A percentile compares a stretch with the other conserved stretches of the same genome.
Conservation (phyloP, 257 asterid species). For the Solanum clarkiae region DNA sequence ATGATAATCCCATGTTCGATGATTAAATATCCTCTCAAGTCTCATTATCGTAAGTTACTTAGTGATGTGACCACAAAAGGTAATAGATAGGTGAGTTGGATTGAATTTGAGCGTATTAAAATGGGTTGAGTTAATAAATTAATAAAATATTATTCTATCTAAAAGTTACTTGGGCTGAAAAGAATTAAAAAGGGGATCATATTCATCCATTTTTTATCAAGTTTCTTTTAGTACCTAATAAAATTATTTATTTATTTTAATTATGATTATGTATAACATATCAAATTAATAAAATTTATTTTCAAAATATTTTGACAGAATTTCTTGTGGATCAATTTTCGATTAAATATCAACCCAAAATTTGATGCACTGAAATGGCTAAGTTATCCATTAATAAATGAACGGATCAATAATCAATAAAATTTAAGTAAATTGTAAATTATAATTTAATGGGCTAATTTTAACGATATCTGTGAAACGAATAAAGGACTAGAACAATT, state of each 20-base stretch:
- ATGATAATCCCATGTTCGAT: neutral
- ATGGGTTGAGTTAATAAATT: neutral
- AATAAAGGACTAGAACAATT: neutral
- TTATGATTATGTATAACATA: neutral
- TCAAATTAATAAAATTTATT: neutral
- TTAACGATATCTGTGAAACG: neutral
- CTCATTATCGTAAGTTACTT: neutral
- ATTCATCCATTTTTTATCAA: neutral
- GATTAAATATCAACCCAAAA: neutral
- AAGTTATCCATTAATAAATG: neutral
- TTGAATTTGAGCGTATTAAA: neutral
- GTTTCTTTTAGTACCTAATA: neutral
- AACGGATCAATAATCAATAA: neutral
- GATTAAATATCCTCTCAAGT: neutral
- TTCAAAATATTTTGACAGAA: neutral
- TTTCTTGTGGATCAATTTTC: neutral
- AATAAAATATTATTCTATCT: neutral
- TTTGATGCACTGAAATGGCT: neutral
- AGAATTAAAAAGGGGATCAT: too few species aligned
- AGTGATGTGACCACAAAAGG: neutral
- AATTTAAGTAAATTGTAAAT: neutral
- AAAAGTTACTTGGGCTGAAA: neutral
- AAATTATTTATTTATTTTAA: neutral
- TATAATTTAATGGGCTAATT: neutral
- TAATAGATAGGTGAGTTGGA: neutral